These are phyloP conservation scores for Phallus indusiatus DNA, from an alignment of 768 basidiomycete species.

Conservation along the genomic window DNA sequence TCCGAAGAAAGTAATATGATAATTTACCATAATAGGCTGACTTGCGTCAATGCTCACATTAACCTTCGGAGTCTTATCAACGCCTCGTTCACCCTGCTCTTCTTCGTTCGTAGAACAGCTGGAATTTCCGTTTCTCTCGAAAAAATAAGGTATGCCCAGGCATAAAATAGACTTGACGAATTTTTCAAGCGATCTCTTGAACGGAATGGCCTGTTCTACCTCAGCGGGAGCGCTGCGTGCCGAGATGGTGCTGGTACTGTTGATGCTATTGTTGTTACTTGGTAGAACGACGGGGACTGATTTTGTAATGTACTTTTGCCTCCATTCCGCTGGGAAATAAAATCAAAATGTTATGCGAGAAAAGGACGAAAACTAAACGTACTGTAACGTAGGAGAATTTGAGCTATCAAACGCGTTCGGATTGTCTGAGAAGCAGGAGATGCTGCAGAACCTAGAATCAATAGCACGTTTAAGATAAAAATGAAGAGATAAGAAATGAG, in stretches of 20 bases:
- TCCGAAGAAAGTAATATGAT: too few relatives aligned
- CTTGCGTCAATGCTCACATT: slow-evolving; percentile 54
- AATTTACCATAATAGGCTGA: slow-evolving; percentile 9
- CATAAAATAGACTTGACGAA: slow-evolving; percentile 54
- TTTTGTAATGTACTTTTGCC: slow-evolving; percentile 45
- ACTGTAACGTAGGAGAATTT: slow-evolving; percentile 63
- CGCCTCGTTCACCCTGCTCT: slow-evolving; percentile 36
- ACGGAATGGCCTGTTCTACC: slow-evolving; percentile 16
- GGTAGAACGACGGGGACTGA: neutral
- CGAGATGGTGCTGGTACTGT: too few relatives aligned
- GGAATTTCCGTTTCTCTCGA: slow-evolving; percentile 34
- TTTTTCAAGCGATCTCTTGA: slow-evolving; percentile 45
- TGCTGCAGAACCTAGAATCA: slow-evolving; percentile 21
- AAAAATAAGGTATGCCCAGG: slow-evolving; percentile 73
- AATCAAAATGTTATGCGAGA: neutral
- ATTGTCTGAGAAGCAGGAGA: slow-evolving; percentile 37
- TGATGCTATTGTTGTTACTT: neutral
- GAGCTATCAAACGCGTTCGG: slow-evolving; percentile 56
- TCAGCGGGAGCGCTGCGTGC: neutral
- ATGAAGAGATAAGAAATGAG: too few relatives aligned
- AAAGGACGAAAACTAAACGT: slow-evolving; percentile 17
- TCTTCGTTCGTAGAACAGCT: slow-evolving; percentile 18
- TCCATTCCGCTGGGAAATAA: slow-evolving; percentile 47
- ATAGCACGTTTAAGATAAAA: too few relatives aligned
- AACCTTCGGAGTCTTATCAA: slow-evolving; percentile 38